Conservation (phyloP, 331 rosid genomes). For the Cydonia oblonga region DNA sequence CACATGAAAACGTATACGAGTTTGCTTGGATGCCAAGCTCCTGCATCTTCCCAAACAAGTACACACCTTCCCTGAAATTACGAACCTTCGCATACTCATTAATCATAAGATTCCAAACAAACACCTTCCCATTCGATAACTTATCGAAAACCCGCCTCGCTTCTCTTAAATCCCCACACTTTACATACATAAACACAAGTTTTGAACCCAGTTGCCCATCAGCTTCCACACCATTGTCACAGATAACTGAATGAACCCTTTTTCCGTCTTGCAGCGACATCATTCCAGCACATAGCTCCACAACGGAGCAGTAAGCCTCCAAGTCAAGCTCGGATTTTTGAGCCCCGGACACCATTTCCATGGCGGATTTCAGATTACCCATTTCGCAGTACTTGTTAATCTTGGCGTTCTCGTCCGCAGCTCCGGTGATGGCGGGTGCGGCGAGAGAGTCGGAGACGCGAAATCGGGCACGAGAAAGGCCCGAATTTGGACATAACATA, state of each 20-base stretch:
- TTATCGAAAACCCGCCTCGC: conserved; percentile 48
- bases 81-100: conserved; percentile 46
- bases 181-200: conserved; percentile 65
- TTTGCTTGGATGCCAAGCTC: conserved; percentile 32
- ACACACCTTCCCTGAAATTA: conserved; percentile 33
- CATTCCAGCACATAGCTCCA: conserved; percentile 60
- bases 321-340: conserved; percentile 32
- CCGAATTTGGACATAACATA: conserved; percentile 13
- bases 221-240: conserved; percentile 20
- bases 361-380: conserved; percentile 49
- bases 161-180: conserved; percentile 45
- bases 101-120: conserved; percentile 62
- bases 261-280: conserved; percentile 46
- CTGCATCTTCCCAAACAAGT: conserved; percentile 47
- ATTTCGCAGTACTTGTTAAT: conserved; percentile 28
- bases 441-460: conserved; percentile 20
- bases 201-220: conserved; percentile 54
- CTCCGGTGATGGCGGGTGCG: background rate
- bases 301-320: conserved; percentile 37
- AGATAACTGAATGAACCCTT: conserved; percentile 42
- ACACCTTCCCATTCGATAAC: conserved; percentile 32
- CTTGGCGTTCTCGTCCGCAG: conserved; percentile 11
- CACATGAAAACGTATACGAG: conserved; percentile 52
- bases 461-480: conserved; percentile 9
- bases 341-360: conserved; percentile 33